Conservation (phyloP, 176 grass and related monocot genomes). For the Eremochloa ophiuroides region DNA sequence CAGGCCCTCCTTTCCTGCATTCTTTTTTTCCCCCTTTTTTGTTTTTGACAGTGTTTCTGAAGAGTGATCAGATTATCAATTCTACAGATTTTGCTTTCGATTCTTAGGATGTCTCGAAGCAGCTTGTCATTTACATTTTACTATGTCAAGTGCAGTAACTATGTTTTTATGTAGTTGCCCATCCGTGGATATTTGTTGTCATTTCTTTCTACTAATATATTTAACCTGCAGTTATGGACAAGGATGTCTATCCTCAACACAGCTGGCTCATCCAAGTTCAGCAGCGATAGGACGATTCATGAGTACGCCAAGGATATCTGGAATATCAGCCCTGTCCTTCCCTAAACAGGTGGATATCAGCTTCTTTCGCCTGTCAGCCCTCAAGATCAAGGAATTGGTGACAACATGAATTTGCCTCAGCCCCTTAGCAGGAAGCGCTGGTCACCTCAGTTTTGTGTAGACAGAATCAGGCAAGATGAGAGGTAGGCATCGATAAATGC, state of each 20-base stretch:
- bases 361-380: not conserved
- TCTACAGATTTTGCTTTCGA: not conserved
- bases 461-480: not conserved
- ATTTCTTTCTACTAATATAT: slow-evolving; percentile 2
- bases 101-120: not conserved
- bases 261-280: slow-evolving; percentile 79
- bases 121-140: not conserved
- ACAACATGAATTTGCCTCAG: not conserved
- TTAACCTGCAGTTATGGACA: slow-evolving; percentile 67
- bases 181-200: not conserved
- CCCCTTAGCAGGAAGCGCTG: not conserved
- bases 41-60: not conserved
- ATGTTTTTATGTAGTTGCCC: not conserved
- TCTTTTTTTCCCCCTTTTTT: too few relatives aligned
- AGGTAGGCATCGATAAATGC: not conserved
- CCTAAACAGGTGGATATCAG: slow-evolving; percentile 16
- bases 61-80: not conserved
- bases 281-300: slow-evolving; percentile 90
- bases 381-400: not conserved
- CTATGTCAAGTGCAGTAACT: not conserved
- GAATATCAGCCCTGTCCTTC: slow-evolving; percentile 62
- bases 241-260: slow-evolving; percentile 94
- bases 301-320: slow-evolving; percentile 93
- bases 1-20: not conserved
- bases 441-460: slow-evolving; percentile 25